These are phyloP conservation scores for Tricholoma furcatifolium DNA, from an alignment of 768 basidiomycete species.

Conservation along the genomic window DNA sequence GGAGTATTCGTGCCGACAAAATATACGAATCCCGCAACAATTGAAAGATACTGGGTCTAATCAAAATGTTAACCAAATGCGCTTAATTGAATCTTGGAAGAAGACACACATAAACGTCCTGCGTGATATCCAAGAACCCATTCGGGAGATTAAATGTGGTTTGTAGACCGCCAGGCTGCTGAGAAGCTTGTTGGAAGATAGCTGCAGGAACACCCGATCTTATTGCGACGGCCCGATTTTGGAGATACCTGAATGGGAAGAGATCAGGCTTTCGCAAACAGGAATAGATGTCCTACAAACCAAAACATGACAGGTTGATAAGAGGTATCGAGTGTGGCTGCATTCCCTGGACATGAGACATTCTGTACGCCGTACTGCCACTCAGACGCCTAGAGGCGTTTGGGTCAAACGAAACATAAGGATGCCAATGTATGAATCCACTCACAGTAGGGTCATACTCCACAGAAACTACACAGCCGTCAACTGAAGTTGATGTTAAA, in stretches of 20 bases:
- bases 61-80: not conserved
- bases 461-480: conserved; percentile 42
- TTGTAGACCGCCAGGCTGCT: conserved; percentile 37
- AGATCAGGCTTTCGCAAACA: not conserved
- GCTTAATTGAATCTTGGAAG: not conserved
- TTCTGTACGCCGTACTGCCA: conserved; percentile 50
- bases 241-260: conserved; percentile 36
- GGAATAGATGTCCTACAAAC: conserved; percentile 30
- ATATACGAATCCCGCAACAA: conserved; percentile 58
- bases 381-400: conserved; percentile 27
- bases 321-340: conserved; percentile 26
- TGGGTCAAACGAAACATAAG: not conserved
- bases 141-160: conserved; percentile 46
- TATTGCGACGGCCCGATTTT: conserved; percentile 39
- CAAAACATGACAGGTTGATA: conserved; percentile 68
- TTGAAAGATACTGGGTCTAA: conserved; percentile 55
- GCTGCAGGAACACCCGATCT: conserved; percentile 57
- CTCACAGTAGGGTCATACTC: conserved; percentile 37
- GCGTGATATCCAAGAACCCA: conserved; percentile 54
- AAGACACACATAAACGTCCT: conserved; percentile 47
- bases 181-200: conserved; percentile 52
- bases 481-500: conserved; percentile 43
- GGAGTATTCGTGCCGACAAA: conserved; percentile 43
- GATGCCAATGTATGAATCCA: not conserved
- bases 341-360: conserved; percentile 34